Evolutionary conservation across 306 rosid genomes (phyloP).

Genomic region (Cicer arietinum): DNA sequence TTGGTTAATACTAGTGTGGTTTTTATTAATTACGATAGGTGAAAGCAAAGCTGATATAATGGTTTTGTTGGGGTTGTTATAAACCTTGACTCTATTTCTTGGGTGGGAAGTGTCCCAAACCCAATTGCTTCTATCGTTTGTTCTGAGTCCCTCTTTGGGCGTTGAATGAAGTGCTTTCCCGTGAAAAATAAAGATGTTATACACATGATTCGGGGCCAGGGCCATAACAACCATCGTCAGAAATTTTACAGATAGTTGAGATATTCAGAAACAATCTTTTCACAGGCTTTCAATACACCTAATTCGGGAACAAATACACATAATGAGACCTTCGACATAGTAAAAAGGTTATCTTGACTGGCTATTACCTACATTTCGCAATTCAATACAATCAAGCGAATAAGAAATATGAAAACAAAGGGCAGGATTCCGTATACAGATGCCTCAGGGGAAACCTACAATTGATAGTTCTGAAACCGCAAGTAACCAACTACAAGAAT

Average conservation of each 20-base stretch:
- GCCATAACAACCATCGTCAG: background rate
- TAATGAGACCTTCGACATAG: background rate
- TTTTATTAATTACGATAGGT: too few species aligned
- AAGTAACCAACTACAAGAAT: constrained; percentile 40
- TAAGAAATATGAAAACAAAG: constrained; percentile 12
- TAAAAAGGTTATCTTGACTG: constrained; percentile 2
- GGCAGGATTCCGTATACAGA: constrained; percentile 36
- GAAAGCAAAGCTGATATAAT: too few species aligned
- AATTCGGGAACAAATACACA: background rate
- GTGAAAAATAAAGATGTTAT: background rate
- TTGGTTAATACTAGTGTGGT: background rate
- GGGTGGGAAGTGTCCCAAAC: background rate
- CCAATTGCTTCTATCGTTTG: background rate
- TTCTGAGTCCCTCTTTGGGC: background rate
- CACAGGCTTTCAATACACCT: constrained; percentile 2
- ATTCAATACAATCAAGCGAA: constrained; percentile 39
- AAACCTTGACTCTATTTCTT: background rate
- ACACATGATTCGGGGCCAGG: background rate
- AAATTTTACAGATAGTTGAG: constrained; percentile 28
- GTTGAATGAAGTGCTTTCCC: background rate
- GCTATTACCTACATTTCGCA: constrained; percentile 39
- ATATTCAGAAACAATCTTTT: constrained; percentile 3
- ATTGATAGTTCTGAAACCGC: constrained; percentile 33
- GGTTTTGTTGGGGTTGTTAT: background rate
- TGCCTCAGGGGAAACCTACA: constrained; percentile 24